Conservation (phyloP, 1,284 basidiomycete genomes). For the Cryptococcus amylolentus region DNA sequence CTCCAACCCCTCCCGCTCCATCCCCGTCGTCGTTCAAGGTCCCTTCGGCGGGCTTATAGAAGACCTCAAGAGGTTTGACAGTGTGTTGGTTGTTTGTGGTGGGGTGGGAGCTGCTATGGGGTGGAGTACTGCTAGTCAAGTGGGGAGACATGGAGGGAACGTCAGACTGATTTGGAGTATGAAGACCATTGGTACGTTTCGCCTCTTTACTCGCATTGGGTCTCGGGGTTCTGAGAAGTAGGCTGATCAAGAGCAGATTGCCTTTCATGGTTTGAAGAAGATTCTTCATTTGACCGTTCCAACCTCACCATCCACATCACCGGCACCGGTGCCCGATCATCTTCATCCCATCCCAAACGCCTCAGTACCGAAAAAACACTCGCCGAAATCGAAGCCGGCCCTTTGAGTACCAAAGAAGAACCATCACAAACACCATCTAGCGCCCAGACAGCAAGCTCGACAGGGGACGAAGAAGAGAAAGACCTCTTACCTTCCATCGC, state of each 20-base stretch:
- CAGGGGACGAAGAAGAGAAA: too few species aligned
- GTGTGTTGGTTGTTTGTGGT: conserved; percentile 3
- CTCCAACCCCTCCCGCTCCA: neutral
- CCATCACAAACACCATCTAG: neutral
- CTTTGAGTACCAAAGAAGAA: neutral
- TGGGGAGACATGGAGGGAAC: neutral
- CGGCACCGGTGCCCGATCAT: neutral
- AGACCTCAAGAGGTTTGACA: conserved; percentile 1
- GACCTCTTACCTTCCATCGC: too few species aligned
- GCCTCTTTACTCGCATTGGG: too few species aligned
- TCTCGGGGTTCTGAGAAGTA: too few species aligned
- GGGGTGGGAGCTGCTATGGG: conserved; percentile 3
- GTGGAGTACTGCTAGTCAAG: conserved; percentile 2
- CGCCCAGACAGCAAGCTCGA: too few species aligned
- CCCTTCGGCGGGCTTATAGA: conserved; percentile 4
- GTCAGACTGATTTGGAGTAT: conserved; percentile 5
- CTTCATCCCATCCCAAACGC: neutral
- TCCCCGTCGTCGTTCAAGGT: conserved; percentile 4
- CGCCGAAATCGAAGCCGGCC: neutral
- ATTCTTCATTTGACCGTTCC: neutral
- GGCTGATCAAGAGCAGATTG: neutral
- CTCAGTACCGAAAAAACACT: neutral
- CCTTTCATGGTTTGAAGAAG: conserved; percentile 1
- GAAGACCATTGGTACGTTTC: conserved; percentile 1
- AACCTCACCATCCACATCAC: conserved; percentile 6